phyloP scores from a whole-genome alignment of 805 yeast genomes.

The Danielia reshetovae region DNA sequence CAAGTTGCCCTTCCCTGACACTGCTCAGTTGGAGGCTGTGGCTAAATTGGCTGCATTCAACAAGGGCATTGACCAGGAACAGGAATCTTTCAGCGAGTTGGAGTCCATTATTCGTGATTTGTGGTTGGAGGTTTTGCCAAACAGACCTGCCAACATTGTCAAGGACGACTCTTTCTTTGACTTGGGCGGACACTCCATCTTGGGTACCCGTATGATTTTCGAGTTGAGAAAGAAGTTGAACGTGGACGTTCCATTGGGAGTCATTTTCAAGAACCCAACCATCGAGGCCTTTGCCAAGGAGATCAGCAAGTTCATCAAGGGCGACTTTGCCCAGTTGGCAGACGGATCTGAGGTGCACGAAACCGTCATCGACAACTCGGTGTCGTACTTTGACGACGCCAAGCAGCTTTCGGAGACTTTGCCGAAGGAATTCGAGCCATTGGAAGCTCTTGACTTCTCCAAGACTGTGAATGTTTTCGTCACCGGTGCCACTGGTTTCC shows the following conservation, averaged over 20 bases:
- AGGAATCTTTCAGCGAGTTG: slow-evolving; percentile 48
- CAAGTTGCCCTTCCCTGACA: slow-evolving; percentile 89
- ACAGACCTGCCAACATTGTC: slow-evolving; percentile 70
- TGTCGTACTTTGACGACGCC: slow-evolving; percentile 70
- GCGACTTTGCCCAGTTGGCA: slow-evolving; percentile 45
- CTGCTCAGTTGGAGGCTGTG: slow-evolving; percentile 77
- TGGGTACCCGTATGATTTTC: slow-evolving; percentile 96
- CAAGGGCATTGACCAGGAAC: slow-evolving; percentile 43
- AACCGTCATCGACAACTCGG: slow-evolving; percentile 16
- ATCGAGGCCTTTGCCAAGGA: slow-evolving; percentile 72
- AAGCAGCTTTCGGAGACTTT: slow-evolving; percentile 42
- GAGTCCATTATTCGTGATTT: slow-evolving; percentile 72
- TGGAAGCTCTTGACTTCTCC: slow-evolving; percentile 30
- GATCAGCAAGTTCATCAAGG: slow-evolving; percentile 53
- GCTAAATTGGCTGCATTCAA: slow-evolving; percentile 44
- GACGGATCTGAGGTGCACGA: slow-evolving; percentile 23
- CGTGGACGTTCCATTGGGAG: slow-evolving; percentile 84
- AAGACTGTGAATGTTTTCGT: slow-evolving; percentile 61
- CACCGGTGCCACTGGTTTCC: slow-evolving; percentile 95
- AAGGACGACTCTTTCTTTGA: slow-evolving; percentile 91
- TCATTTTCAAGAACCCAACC: slow-evolving; percentile 87
- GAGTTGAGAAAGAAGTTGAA: slow-evolving; percentile 75
- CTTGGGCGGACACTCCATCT: slow-evolving; percentile 95
- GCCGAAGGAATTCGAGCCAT: slow-evolving; percentile 44
- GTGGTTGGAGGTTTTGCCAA: slow-evolving; percentile 85